phyloP scores from a whole-genome alignment of 2,329 filamentous ascomycete genomes.

The Elsinoe arachidis region DNA sequence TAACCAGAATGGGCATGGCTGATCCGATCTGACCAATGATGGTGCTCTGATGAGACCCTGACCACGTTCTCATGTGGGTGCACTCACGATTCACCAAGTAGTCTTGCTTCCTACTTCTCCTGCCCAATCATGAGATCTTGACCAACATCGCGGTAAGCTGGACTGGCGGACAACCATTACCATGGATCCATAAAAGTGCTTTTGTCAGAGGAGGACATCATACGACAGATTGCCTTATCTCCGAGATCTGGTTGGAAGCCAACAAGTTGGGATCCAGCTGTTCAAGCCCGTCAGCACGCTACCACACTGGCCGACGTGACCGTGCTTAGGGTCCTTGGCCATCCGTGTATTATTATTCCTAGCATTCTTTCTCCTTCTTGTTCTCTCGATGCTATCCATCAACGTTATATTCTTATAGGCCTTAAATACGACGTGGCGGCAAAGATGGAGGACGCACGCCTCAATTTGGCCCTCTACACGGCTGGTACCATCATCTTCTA shows the following conservation, averaged over 20 bases:
- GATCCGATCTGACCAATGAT: background rate
- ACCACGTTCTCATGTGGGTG: no score
- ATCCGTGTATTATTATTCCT: background rate
- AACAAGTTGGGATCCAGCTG: background rate
- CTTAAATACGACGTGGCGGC: no score
- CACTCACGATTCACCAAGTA: no score
- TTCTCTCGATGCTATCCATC: background rate
- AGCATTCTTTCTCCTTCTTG: background rate
- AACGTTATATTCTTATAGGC: no score
- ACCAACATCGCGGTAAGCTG: no score
- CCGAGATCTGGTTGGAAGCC: background rate
- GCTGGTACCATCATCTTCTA: background rate
- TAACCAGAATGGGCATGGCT: background rate
- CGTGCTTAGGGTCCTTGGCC: background rate
- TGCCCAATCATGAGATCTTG: no score
- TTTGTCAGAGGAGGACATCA: no score
- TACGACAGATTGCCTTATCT: background rate
- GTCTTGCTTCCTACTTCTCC: no score
- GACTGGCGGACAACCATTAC: no score
- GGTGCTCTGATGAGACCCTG: no score
- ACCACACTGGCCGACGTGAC: background rate
- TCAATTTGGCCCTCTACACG: background rate
- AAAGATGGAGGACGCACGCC: background rate
- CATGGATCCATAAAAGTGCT: background rate
- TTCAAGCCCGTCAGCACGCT: constrained; percentile 3